Evolutionary conservation across 306 rosid species (phyloP), one percentile per base, ranked within the genome.

Genomic region (Cercis canadensis): DNA sequence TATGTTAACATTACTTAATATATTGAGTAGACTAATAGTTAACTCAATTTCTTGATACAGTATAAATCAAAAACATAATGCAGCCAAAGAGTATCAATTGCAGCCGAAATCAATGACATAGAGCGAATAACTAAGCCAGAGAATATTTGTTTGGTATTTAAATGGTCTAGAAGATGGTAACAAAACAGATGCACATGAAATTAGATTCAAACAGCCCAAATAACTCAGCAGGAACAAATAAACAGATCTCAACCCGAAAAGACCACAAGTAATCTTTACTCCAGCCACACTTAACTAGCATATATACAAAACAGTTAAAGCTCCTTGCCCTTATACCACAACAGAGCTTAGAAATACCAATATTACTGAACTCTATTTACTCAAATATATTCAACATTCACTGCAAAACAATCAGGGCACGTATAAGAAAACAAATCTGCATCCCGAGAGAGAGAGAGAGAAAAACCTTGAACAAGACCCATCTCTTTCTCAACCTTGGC

Each of bases 401-500:
- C 29, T 2, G 0, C 43, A 57, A 57, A 32, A 14, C 45, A 31
- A 51, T 12, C 7, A 37, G 63, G 62, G 16, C 4, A 13, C 17
- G 41, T 0, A 67, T 15, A 39, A 14, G 4, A 5, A 60, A 63
- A 1, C 39, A 21, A 74, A 78, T 73, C 83, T n/a, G 51, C 0
- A 4, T 51, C 18, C n/a, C 5, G 2, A 34, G 7, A 46, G 6
- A 33, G 44, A 33, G 21, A 57, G 11, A 61, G 33, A 33, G 46
- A 47, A 17, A 77, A 19, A 88, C 95, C 95, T 91, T 89, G 99
- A 82, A 85, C 96, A 73, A 88, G 87, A 2, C 99, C 97, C 99
- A 95, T 95, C 86, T 95, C 99, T 81, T 95, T 95, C 86, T 91
- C 97, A 19, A 91, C 99, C 89, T 95, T 95, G 37, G 99, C 96